These are phyloP conservation scores for Bipolaris victoriae DNA, from an alignment of 2,329 filamentous ascomycete species.

Conservation along the genomic window DNA sequence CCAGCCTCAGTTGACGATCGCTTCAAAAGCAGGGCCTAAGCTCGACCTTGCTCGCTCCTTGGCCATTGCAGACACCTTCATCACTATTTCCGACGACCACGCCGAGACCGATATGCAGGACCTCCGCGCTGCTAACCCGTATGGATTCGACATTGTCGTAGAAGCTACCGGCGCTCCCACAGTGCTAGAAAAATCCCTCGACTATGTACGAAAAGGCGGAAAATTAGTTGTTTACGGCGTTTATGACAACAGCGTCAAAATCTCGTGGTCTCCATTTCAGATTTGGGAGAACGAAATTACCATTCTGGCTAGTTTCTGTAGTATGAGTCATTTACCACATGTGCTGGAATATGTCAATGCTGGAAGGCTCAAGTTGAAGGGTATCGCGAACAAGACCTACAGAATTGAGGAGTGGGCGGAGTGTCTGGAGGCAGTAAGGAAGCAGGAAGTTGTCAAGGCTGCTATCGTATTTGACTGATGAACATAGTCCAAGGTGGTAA, in stretches of 20 bases:
- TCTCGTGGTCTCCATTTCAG: slow-evolving; percentile 73
- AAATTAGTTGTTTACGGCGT: slow-evolving; percentile 76
- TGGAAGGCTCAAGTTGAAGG: slow-evolving; percentile 67
- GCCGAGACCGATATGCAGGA: slow-evolving; percentile 59
- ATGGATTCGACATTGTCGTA: slow-evolving; percentile 75
- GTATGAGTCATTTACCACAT: slow-evolving; percentile 58
- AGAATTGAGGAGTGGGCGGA: slow-evolving; percentile 75
- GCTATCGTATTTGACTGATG: slow-evolving; percentile 69
- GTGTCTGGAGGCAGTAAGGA: slow-evolving; percentile 72
- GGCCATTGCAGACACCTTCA: slow-evolving; percentile 56
- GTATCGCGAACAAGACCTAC: slow-evolving; percentile 76
- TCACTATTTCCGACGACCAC: slow-evolving; percentile 49
- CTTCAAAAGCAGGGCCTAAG: slow-evolving; percentile 72
- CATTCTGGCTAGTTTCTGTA: slow-evolving; percentile 72
- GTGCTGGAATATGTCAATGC: slow-evolving; percentile 56
- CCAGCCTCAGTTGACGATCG: slow-evolving; percentile 61
- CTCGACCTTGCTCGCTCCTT: slow-evolving; percentile 67
- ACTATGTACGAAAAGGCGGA: slow-evolving; percentile 73
- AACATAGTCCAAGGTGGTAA: background rate
- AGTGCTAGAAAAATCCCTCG: slow-evolving; percentile 72
- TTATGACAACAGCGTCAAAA: slow-evolving; percentile 66
- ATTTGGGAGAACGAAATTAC: slow-evolving; percentile 73
- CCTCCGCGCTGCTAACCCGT: slow-evolving; percentile 69
- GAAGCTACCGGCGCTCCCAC: slow-evolving; percentile 73
- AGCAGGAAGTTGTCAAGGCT: slow-evolving; percentile 76